These are phyloP conservation scores for Keqinozyma sinolaborantium DNA, from an alignment of 1,139 yeast genomes.

Conservation along the genomic window DNA sequence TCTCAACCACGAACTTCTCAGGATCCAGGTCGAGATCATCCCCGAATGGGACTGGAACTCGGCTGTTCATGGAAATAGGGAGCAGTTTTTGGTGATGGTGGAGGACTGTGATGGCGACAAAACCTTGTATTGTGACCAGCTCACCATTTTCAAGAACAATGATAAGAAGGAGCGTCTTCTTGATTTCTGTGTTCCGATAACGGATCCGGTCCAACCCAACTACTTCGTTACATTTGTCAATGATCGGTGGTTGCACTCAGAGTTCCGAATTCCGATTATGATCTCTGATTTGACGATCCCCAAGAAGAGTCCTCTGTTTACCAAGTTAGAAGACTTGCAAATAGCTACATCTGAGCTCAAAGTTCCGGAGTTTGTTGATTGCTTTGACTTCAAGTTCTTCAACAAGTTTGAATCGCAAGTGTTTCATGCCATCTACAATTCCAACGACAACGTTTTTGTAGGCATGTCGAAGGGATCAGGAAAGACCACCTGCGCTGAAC, in stretches of 20 bases:
- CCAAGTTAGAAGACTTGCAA: constrained; percentile 50
- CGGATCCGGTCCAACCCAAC: constrained; percentile 68
- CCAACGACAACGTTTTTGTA: constrained; percentile 58
- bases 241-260: constrained; percentile 84
- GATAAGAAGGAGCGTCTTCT: constrained; percentile 53
- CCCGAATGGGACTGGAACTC: constrained; percentile 82
- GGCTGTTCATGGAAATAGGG: constrained; percentile 58
- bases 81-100: constrained; percentile 64
- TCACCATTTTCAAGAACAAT: constrained; percentile 48
- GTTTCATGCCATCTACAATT: constrained; percentile 55
- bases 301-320: constrained; percentile 62
- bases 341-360: constrained; percentile 47
- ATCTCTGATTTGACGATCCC: constrained; percentile 60
- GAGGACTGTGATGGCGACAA: constrained; percentile 85
- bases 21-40: constrained; percentile 60
- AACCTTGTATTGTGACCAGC: constrained; percentile 56
- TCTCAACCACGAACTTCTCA: constrained; percentile 61
- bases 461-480: constrained; percentile 80
- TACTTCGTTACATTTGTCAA: constrained; percentile 71
- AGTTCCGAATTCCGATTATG: constrained; percentile 57
- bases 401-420: constrained; percentile 74
- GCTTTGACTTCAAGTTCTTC: constrained; percentile 50
- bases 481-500: constrained; percentile 66
- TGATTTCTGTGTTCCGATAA: constrained; percentile 62
- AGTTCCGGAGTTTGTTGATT: constrained; percentile 39